A percentile compares a stretch with the other conserved stretches of the same genome.
Evolutionary conservation across 371 early-diverging fungal genomes (phyloP).

Genomic region (Syncephalis plumigaleata): DNA sequence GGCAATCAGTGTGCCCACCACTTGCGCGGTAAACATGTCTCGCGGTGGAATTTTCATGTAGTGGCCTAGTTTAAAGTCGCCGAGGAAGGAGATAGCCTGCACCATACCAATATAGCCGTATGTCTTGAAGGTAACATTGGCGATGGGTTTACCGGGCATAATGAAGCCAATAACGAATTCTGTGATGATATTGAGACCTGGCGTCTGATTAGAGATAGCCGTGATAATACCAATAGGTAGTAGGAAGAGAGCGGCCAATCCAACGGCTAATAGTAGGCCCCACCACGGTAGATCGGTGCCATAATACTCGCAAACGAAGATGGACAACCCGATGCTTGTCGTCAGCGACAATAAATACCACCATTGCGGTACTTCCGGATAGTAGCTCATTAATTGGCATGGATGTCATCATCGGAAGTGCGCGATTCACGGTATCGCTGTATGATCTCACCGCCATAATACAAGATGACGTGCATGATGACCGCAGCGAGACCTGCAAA

Average conservation of each 20-base stretch:
- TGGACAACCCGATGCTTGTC: constrained; percentile 32
- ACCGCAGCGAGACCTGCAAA: constrained; percentile 31
- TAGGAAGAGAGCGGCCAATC: constrained; percentile 39
- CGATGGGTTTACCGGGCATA: constrained; percentile 28
- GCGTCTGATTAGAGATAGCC: constrained; percentile 48
- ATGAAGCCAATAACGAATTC: constrained; percentile 40
- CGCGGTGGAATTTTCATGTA: constrained; percentile 50
- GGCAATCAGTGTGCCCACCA: constrained; percentile 33
- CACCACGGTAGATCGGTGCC: constrained; percentile 47
- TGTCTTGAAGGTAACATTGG: constrained; percentile 25
- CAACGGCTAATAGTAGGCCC: constrained; percentile 48
- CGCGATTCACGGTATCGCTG: constrained; percentile 15
- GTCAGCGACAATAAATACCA: constrained; percentile 51
- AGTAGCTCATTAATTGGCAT: constrained; percentile 25
- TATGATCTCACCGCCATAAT: constrained; percentile 28
- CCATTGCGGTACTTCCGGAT: constrained; percentile 47
- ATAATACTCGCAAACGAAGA: constrained; percentile 34
- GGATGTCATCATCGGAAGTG: constrained; percentile 23
- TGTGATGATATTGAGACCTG: constrained; percentile 56
- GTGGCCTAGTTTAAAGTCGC: constrained; percentile 31
- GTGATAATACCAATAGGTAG: constrained; percentile 66
- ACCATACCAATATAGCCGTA: constrained; percentile 32
- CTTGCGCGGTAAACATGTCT: constrained; percentile 33
- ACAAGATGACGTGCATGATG: constrained; percentile 27
- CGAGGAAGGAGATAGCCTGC: constrained; percentile 27